Evolutionary conservation across 768 basidiomycete genomes (phyloP).

Genomic region (Tulasnella calospora): DNA sequence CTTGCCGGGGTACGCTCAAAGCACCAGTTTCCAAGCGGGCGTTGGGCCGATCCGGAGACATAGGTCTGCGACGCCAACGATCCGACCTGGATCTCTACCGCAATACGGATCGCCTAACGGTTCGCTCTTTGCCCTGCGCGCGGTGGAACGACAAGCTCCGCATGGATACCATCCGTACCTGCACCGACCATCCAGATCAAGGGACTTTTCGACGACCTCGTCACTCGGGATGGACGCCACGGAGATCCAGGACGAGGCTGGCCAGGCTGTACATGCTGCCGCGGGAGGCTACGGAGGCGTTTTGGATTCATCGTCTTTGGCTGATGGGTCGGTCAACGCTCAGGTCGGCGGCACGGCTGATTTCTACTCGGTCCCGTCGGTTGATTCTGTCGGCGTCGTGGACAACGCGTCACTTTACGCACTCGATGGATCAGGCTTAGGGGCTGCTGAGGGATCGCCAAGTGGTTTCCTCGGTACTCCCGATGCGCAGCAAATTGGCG

Average conservation of each 20-base stretch:
- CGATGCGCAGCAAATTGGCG: constrained; percentile 3
- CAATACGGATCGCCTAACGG: background rate
- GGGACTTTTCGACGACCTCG: constrained; percentile 1
- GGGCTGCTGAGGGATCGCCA: background rate
- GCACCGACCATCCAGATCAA: background rate
- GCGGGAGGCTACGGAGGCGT: background rate
- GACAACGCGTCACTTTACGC: background rate
- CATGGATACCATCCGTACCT: constrained; percentile 14
- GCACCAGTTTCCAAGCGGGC: background rate
- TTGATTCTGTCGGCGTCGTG: background rate
- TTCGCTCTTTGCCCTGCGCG: background rate
- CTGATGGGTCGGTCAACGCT: background rate
- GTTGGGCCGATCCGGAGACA: constrained; percentile 22
- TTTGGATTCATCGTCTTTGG: background rate
- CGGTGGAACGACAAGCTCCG: background rate
- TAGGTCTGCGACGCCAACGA: constrained; percentile 22
- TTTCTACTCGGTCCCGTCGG: background rate
- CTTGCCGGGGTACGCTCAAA: background rate
- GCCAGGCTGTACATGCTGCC: background rate
- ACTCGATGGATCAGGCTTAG: background rate
- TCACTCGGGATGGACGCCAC: background rate
- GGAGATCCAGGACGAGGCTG: background rate
- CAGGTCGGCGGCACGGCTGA: background rate
- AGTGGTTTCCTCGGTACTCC: background rate
- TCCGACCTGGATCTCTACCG: constrained; percentile 3